Conservation (phyloP, 2,329 filamentous ascomycete species). For the Helicocarpus griseus region DNA sequence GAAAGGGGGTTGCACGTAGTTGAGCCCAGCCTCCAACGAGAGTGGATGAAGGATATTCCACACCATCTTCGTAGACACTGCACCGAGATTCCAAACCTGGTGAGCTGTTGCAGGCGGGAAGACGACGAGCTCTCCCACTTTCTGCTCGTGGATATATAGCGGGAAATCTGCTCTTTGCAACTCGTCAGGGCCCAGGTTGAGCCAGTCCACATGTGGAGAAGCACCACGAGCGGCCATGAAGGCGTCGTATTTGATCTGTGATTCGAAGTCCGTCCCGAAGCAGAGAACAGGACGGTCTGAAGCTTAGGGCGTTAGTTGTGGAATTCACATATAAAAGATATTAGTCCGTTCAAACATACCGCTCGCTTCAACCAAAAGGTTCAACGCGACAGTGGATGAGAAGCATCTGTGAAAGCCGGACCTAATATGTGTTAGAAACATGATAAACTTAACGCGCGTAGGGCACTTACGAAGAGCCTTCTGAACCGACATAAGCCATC, state of each 20-base stretch:
- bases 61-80: slow-evolving; percentile 26
- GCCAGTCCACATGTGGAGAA: slow-evolving; percentile 27
- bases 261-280: slow-evolving; percentile 27
- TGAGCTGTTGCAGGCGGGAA: slow-evolving; percentile 29
- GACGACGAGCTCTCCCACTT: slow-evolving; percentile 25
- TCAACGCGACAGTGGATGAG: slow-evolving; percentile 27
- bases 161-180: slow-evolving; percentile 26
- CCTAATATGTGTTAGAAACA: slow-evolving; percentile 11
- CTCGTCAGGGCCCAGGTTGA: slow-evolving; percentile 21
- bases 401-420: slow-evolving; percentile 30
- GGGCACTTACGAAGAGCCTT: slow-evolving; percentile 20
- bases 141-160: slow-evolving; percentile 26
- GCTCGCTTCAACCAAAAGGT: slow-evolving; percentile 25
- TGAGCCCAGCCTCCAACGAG: slow-evolving; percentile 24
- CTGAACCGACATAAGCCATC: slow-evolving; percentile 29
- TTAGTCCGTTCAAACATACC: slow-evolving; percentile 11
- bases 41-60: slow-evolving; percentile 29
- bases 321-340: background rate
- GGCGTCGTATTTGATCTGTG: slow-evolving; percentile 24
- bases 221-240: slow-evolving; percentile 26
- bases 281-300: slow-evolving; percentile 20
- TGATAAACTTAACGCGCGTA: background rate
- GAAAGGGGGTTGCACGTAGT: slow-evolving; percentile 27
- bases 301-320: slow-evolving; percentile 6
- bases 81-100: slow-evolving; percentile 28